Evolutionary conservation across 768 basidiomycete genomes (phyloP).

Genomic region (Kockovaella imperatae): DNA sequence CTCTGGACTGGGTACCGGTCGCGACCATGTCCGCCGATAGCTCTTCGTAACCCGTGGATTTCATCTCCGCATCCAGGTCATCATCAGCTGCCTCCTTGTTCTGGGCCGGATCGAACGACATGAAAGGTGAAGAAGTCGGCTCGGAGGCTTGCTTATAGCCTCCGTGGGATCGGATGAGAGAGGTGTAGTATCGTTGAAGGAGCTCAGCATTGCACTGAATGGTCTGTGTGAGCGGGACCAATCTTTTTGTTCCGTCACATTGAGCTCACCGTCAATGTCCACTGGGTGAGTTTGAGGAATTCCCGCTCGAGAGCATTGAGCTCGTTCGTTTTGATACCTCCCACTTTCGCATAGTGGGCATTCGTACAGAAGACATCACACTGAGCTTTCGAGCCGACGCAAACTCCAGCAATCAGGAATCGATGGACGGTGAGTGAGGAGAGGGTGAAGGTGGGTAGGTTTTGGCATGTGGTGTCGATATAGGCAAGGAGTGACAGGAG

Average conservation of each 20-base stretch:
- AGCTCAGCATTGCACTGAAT: constrained; percentile 78
- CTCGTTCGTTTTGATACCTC: constrained; percentile 83
- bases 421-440: constrained; percentile 96
- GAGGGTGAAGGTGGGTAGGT: constrained; percentile 79
- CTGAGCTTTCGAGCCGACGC: constrained; percentile 86
- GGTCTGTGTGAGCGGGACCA: background rate
- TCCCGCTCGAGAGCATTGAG: constrained; percentile 92
- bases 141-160: constrained; percentile 35
- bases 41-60: background rate
- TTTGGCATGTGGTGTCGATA: constrained; percentile 61
- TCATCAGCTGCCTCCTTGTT: constrained; percentile 12
- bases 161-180: constrained; percentile 74
- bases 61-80: constrained; percentile 2
- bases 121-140: constrained; percentile 30
- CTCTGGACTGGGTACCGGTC: background rate
- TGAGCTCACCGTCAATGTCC: constrained; percentile 79
- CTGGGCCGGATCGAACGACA: constrained; percentile 25
- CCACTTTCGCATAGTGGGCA: constrained; percentile 87
- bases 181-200: constrained; percentile 88
- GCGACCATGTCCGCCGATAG: constrained; percentile 10
- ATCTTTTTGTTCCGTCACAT: too few relatives aligned
- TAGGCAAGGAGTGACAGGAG: constrained; percentile 45
- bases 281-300: constrained; percentile 83
- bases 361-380: constrained; percentile 96
- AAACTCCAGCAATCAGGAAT: constrained; percentile 88